phyloP scores from a whole-genome alignment of 768 basidiomycete genomes.

The Tulasnella sp. region DNA sequence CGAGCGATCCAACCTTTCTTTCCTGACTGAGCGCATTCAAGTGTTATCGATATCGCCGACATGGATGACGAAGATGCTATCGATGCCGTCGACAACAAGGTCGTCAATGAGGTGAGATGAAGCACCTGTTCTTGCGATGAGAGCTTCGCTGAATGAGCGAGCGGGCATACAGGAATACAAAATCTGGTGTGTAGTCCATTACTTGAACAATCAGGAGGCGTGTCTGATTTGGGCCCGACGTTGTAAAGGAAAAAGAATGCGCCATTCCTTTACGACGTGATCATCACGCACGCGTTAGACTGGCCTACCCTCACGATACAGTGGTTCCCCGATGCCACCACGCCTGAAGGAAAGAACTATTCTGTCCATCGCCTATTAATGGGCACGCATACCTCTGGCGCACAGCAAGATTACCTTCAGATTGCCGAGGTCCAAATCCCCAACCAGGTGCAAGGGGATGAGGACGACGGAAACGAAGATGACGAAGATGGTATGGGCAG shows the following conservation, averaged over 20 bases:
- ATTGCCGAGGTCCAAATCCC: conserved; percentile 92
- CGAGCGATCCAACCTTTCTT: not conserved
- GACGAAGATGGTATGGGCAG: conserved; percentile 67
- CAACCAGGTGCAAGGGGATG: conserved; percentile 38
- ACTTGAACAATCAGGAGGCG: too few species aligned
- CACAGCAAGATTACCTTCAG: conserved; percentile 87
- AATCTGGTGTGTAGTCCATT: conserved; percentile 15
- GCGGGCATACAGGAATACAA: conserved; percentile 17
- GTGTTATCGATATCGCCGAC: not conserved
- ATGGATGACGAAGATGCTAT: conserved; percentile 15
- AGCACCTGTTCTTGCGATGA: not conserved
- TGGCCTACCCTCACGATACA: conserved; percentile 98
- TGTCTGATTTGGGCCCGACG: not conserved
- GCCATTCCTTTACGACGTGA: conserved; percentile 93
- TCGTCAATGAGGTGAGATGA: conserved; percentile 30
- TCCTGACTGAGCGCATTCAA: not conserved
- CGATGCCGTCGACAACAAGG: conserved; percentile 25
- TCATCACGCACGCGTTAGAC: conserved; percentile 93
- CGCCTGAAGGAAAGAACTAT: conserved; percentile 88
- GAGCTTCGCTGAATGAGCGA: not conserved
- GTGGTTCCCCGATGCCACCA: conserved; percentile 97
- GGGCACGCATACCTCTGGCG: conserved; percentile 93
- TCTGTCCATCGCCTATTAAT: conserved; percentile 87
- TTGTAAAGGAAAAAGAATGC: conserved; percentile 82
- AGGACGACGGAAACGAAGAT: conserved; percentile 51